Evolutionary conservation across 768 basidiomycete species (phyloP).

Genomic region (Leccinellum luteum): DNA sequence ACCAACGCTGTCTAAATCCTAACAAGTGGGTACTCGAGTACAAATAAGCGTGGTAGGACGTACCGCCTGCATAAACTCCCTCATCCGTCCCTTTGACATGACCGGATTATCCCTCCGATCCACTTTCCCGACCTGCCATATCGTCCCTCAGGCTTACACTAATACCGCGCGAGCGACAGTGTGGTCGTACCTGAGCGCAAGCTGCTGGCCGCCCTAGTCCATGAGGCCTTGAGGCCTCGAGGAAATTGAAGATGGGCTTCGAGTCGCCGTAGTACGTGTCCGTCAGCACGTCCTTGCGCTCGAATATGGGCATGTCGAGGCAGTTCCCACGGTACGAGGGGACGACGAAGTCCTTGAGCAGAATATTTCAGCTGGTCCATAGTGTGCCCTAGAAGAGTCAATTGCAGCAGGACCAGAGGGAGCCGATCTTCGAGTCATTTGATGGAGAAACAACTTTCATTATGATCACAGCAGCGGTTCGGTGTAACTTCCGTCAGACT

Average conservation of each 20-base stretch:
- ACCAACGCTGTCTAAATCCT: constrained; percentile 97
- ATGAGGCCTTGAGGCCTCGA: too few species aligned
- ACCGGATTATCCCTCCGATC: constrained; percentile 95
- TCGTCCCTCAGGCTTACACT: constrained; percentile 70
- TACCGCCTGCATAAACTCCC: constrained; percentile 97
- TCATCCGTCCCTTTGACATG: constrained; percentile 97
- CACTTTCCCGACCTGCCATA: constrained; percentile 99
- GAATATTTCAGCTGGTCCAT: constrained; percentile 88
- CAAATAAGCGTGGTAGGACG: constrained; percentile 24
- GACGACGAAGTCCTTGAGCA: constrained; percentile 88
- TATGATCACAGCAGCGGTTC: too few species aligned
- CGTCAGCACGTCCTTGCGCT: constrained; percentile 91
- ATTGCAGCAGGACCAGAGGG: too few species aligned
- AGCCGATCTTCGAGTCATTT: too few species aligned
- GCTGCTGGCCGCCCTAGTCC: constrained; percentile 97
- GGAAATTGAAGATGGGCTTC: constrained; percentile 98
- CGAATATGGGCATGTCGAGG: constrained; percentile 98
- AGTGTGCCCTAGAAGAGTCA: constrained; percentile 89
- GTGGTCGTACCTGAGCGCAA: constrained; percentile 92
- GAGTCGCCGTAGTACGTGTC: constrained; percentile 98
- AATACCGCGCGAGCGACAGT: constrained; percentile 95
- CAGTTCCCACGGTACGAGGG: constrained; percentile 85
- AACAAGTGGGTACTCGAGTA: not conserved
- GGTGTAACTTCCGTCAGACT: too few species aligned
- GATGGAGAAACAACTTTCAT: too few species aligned